A percentile compares a stretch with the other conserved stretches of the same genome.
Conservation (phyloP, 75 land plant genomes). For the Sequoiadendron giganteum region DNA sequence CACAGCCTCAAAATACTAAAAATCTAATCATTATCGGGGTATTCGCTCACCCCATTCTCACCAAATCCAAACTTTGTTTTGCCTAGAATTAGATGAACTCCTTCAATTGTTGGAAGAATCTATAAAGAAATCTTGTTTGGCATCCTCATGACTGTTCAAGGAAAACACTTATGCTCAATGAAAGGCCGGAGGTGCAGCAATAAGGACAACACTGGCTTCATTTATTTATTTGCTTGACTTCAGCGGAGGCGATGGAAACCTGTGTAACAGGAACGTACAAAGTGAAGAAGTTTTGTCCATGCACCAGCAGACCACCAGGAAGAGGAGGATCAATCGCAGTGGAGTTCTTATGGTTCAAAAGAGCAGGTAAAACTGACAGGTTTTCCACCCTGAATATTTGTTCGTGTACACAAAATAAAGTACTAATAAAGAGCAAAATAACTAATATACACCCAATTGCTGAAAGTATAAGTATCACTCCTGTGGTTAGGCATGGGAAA, state of each 20-base stretch:
- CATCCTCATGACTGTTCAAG: not conserved
- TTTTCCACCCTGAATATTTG: not conserved
- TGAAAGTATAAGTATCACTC: not conserved
- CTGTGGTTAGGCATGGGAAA: not conserved
- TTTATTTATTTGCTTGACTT: not conserved
- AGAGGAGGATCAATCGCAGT: not conserved
- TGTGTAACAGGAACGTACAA: not conserved
- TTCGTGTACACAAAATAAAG: not conserved
- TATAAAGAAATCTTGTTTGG: too few species aligned
- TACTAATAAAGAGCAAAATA: not conserved
- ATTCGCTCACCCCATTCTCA: too few species aligned
- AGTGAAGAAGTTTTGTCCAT: not conserved
- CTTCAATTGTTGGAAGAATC: too few species aligned
- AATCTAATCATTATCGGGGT: too few species aligned
- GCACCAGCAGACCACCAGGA: not conserved
- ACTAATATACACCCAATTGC: not conserved
- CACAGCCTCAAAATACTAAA: too few species aligned
- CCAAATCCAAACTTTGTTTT: too few species aligned
- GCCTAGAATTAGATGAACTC: too few species aligned
- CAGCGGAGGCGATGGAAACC: not conserved
- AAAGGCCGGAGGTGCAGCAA: not conserved
- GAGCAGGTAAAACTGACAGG: not conserved
- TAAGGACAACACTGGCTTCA: not conserved
- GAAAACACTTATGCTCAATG: not conserved
- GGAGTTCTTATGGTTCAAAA: not conserved